Base-by-base conservation (phyloP, 352 stramenopile genomes). In the Phytophthora pisi region DNA sequence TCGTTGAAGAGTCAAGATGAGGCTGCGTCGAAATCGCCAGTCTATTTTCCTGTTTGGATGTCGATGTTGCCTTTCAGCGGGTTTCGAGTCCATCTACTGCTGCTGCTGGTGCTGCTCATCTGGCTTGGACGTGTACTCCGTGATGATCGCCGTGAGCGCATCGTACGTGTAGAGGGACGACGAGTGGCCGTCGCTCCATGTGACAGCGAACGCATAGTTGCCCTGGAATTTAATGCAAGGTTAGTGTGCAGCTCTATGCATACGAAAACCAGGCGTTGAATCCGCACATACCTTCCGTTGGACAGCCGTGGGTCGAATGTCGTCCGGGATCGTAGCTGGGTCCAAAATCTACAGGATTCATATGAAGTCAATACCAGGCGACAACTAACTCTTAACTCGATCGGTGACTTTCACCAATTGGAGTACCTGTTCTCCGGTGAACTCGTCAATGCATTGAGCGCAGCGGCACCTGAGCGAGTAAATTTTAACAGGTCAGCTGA, bases 141-240 rank as follows among this genome's bases (percentile, higher is more conserved):
- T 60, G 56, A 90, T 81, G 53, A 96, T 75, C 52, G 75, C 67
- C 26, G 75, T 79, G 50, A 97, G 51, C 43, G 89, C 84, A 59
- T 97, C 85, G 77, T 99, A 99, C 11, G 97, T 98, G 82, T 99
- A 99, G 24, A 99, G 81, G 11, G 87, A 95, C 18, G 96, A 98
- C 52, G 82, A 91, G 83, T 99, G 97, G 10, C 97, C 97, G 74
- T 99, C 97, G 53, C 89, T 98, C 97, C 97, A 99, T 55, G 96
- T 91, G 26, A 99, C 93, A 6, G 91, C 93, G 24, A 99, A 92
- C 13, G 97, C 97, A 89, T 99, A 99, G 72, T 99, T 99, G 57
- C 98, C 98, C 73, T 97, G 86, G 42, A 42, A 50, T 15, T 24
- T 9, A 16, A 5, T 20, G 50, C 26, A 66, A 4, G 11, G 6